These are phyloP conservation scores for Populus euphratica DNA, from an alignment of 345 rosid species.

Conservation along the genomic window DNA sequence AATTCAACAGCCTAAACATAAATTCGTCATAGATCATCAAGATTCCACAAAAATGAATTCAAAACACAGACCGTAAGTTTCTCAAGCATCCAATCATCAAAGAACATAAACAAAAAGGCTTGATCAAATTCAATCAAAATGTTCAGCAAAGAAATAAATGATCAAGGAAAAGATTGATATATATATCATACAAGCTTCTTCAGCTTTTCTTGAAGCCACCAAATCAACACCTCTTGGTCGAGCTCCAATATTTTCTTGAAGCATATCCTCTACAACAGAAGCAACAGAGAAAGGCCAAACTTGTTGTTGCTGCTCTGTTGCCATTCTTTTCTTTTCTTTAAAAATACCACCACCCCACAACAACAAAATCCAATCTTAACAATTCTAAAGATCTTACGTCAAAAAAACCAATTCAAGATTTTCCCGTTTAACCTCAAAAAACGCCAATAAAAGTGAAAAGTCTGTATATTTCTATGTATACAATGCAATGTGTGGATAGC, in stretches of 20 bases:
- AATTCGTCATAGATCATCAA: neutral
- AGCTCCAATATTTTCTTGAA: constrained; percentile 47
- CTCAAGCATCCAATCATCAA: neutral
- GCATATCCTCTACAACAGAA: constrained; percentile 74
- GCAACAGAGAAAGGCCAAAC: constrained; percentile 46
- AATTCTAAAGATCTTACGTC: neutral
- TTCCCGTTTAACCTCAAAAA: constrained; percentile 7
- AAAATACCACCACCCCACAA: neutral
- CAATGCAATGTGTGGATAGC: neutral
- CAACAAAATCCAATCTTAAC: neutral
- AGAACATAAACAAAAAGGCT: neutral
- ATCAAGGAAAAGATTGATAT: neutral
- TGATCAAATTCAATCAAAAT: constrained; percentile 2
- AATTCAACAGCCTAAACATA: neutral
- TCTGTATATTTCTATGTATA: neutral
- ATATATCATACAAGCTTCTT: constrained; percentile 63
- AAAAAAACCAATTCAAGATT: neutral
- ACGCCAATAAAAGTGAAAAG: constrained; percentile 8
- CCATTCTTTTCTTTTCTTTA: constrained; percentile 32
- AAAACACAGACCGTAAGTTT: neutral
- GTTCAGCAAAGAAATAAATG: neutral
- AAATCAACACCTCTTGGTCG: constrained; percentile 38
- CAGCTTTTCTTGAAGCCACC: constrained; percentile 51
- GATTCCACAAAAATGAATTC: neutral
- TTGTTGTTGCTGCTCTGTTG: constrained; percentile 36